Base-by-base conservation (phyloP, 331 rosid species). In the Rosa hybrid region DNA sequence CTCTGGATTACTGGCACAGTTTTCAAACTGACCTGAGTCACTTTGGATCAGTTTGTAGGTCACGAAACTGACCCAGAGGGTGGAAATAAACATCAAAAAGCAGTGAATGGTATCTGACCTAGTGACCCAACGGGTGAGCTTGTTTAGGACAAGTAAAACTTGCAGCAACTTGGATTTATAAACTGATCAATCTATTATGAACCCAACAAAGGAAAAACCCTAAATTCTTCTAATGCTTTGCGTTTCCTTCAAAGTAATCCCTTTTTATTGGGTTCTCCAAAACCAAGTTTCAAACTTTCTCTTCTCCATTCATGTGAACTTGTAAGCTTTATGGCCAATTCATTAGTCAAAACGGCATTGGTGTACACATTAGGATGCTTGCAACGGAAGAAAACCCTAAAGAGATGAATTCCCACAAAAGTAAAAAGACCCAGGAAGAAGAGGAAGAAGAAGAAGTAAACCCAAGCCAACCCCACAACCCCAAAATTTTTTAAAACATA, bases 311-410 rank as follows among this genome's bases (percentile, higher is more conserved):
- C 42, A 68, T 83, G 80, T 72, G 74, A 83, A 70, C 49, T 48
- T 16, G 77, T 39, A 75, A 9, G 54, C 44, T 20, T 30, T 45
- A 18, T 49, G 78, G 44, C 49, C 13, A 23, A 67, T 69, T 45
- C 34, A 10, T n/a, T 63, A 27, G 45, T 42, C 78, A 68, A 68
- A 38, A 42, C 60, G 79, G 57, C 71, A 60, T 20, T 38, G 78
- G 39, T 17, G 34, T 49, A 30, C 72, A 21, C 64, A 49, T 60
- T 30, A 5, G 70, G 86, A 83, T 84, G 90, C 88, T 86, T 86
- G 81, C 46, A 77, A 77, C 39, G 74, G 71, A 81, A 71, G 89
- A 83, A 83, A 88, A 68, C 79, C 48, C 45, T 57, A 75, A 78
- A 85, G 56, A 74, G 64, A 68, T 68, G 56, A 75, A 69, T 78